phyloP scores from a whole-genome alignment of 2,329 filamentous ascomycete genomes.

The Penicillium sumatraense region DNA sequence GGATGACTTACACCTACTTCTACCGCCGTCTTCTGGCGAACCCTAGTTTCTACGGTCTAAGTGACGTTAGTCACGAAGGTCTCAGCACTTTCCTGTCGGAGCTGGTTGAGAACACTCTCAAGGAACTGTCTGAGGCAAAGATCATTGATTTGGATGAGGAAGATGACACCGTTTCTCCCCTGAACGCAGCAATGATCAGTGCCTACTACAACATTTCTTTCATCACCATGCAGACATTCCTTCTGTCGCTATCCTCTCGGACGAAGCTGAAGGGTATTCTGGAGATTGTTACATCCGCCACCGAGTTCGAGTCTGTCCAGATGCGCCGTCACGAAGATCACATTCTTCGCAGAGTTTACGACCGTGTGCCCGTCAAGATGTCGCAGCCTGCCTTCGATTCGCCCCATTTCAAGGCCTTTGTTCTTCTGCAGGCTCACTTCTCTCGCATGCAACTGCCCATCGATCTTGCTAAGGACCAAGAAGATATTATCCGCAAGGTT shows the following conservation, averaged over 20 bases:
- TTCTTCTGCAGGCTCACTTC: conserved; percentile 96
- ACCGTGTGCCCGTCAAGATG: conserved; percentile 95
- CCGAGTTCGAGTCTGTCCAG: conserved; percentile 94
- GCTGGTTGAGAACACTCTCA: conserved; percentile 88
- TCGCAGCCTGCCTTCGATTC: conserved; percentile 82
- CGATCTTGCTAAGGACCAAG: conserved; percentile 94
- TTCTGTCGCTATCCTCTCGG: conserved; percentile 82
- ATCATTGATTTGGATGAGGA: conserved; percentile 96
- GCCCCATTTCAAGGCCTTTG: conserved; percentile 98
- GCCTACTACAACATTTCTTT: conserved; percentile 99
- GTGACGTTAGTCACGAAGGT: conserved; percentile 86
- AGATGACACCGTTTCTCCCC: conserved; percentile 83
- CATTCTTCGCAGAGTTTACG: conserved; percentile 88
- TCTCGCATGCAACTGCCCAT: conserved; percentile 95
- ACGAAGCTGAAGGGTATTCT: conserved; percentile 97
- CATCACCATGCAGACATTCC: conserved; percentile 98
- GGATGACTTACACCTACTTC: conserved; percentile 98
- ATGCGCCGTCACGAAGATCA: conserved; percentile 90
- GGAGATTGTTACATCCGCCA: conserved; percentile 95
- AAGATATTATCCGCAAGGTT: conserved; percentile 81
- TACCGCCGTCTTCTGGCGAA: conserved; percentile 94
- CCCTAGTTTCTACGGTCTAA: conserved; percentile 92
- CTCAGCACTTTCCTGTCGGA: conserved; percentile 95
- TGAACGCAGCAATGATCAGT: conserved; percentile 97
- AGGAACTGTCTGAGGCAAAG: conserved; percentile 88